A percentile compares a stretch with the other conserved stretches of the same genome.
Conservation (phyloP, 2,329 filamentous ascomycete species). For the Fusarium floridanum region DNA sequence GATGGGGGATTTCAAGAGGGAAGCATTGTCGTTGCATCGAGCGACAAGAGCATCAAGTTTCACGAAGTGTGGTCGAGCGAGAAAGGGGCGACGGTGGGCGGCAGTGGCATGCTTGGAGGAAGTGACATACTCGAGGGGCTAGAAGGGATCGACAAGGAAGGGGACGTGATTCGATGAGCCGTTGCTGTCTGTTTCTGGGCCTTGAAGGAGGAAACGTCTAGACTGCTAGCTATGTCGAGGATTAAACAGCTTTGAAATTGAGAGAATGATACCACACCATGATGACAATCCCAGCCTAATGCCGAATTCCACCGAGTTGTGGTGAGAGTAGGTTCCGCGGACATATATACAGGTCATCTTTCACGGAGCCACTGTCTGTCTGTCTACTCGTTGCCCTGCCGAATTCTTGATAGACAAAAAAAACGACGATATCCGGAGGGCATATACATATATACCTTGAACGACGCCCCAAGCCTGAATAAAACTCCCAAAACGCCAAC, state of each 20-base stretch:
- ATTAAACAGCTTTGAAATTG: slow-evolving; percentile 14
- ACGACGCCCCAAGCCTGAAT: not conserved
- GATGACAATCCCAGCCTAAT: slow-evolving; percentile 6
- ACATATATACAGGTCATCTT: slow-evolving; percentile 18
- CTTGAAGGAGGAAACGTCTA: slow-evolving; percentile 13
- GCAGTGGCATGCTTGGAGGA: slow-evolving; percentile 77
- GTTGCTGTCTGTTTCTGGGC: slow-evolving; percentile 10
- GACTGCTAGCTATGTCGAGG: slow-evolving; percentile 30
- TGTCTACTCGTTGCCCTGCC: not conserved
- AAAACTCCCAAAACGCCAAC: slow-evolving; percentile 39
- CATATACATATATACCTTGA: not conserved
- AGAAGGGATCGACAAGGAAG: slow-evolving; percentile 83
- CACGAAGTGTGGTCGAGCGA: slow-evolving; percentile 90
- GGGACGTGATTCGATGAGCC: slow-evolving; percentile 75
- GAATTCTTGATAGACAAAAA: slow-evolving; percentile 3
- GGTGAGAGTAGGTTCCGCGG: not conserved
- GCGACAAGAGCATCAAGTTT: slow-evolving; percentile 93
- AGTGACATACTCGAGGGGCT: slow-evolving; percentile 87
- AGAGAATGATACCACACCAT: slow-evolving; percentile 26
- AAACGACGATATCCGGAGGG: slow-evolving; percentile 1
- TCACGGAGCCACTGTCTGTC: not conserved
- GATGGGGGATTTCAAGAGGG: slow-evolving; percentile 51
- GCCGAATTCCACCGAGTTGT: not conserved
- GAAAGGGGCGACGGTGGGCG: slow-evolving; percentile 64
- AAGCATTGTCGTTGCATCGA: slow-evolving; percentile 91